Conservation (phyloP, 2,329 filamentous ascomycete species). For the Gnomoniopsis sp. region DNA sequence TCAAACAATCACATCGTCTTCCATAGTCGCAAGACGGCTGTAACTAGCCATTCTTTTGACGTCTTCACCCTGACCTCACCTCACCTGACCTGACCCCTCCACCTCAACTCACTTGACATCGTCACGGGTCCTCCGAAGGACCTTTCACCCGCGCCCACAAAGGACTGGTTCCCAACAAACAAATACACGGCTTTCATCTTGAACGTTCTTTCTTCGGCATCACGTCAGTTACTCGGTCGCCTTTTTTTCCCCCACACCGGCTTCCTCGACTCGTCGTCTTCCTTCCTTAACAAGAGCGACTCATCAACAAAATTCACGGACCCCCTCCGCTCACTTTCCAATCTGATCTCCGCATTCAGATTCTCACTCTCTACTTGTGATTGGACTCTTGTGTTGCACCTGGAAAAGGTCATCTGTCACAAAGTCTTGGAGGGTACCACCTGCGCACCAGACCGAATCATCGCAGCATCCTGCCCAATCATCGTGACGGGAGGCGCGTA, state of each 20-base stretch:
- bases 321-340: not conserved
- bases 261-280: not conserved
- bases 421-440: conserved; percentile 2
- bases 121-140: not conserved
- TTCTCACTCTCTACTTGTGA: not conserved
- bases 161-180: conserved; percentile 15
- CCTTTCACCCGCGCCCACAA: not conserved
- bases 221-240: not conserved
- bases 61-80: not conserved
- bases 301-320: not conserved
- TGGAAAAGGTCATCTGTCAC: conserved; percentile 17
- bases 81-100: not conserved
- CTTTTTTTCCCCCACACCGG: not conserved
- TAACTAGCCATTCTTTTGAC: not conserved
- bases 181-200: not conserved
- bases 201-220: not conserved
- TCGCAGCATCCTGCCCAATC: conserved; percentile 7
- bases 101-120: conserved; percentile 1
- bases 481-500: conserved; percentile 5
- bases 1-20: not conserved
- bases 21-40: not conserved
- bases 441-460: conserved; percentile 15
- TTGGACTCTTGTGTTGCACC: conserved; percentile 5
- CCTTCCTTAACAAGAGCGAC: not conserved
- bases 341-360: not conserved